A percentile compares a stretch with the other conserved stretches of the same genome.
Evolutionary conservation across 2,329 filamentous ascomycete species (phyloP).

Genomic region (Fusarium caatingaense): DNA sequence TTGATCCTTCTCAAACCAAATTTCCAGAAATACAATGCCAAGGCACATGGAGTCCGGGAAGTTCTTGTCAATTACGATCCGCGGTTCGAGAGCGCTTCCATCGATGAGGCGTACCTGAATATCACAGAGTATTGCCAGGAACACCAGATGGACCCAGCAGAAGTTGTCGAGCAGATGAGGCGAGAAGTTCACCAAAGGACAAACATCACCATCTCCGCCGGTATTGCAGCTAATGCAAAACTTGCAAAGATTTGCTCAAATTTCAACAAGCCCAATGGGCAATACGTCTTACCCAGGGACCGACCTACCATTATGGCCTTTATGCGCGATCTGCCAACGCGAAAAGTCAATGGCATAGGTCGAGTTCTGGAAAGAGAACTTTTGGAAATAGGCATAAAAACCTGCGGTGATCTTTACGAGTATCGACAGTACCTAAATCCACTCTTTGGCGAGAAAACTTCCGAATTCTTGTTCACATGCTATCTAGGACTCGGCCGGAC

Average conservation of each 20-base stretch:
- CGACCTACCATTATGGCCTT: slow-evolving; percentile 82
- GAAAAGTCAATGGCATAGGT: slow-evolving; percentile 96
- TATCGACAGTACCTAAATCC: slow-evolving; percentile 78
- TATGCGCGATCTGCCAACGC: slow-evolving; percentile 83
- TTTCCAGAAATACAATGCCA: slow-evolving; percentile 90
- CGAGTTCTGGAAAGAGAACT: slow-evolving; percentile 93
- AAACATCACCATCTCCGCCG: slow-evolving; percentile 89
- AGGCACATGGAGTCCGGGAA: slow-evolving; percentile 86
- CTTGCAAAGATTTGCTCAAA: slow-evolving; percentile 97
- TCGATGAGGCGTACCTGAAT: slow-evolving; percentile 97
- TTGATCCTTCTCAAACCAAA: slow-evolving; percentile 86
- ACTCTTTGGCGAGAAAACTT: slow-evolving; percentile 92
- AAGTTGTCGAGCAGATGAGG: slow-evolving; percentile 82
- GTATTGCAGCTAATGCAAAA: slow-evolving; percentile 92
- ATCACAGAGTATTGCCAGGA: slow-evolving; percentile 86
- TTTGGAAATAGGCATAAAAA: slow-evolving; percentile 86
- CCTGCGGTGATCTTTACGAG: slow-evolving; percentile 86
- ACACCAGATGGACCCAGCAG: slow-evolving; percentile 75
- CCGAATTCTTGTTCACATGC: slow-evolving; percentile 84
- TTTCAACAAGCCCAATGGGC: slow-evolving; percentile 95
- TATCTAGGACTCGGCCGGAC: slow-evolving; percentile 90
- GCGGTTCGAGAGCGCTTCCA: slow-evolving; percentile 90
- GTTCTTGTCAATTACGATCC: slow-evolving; percentile 90
- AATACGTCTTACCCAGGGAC: slow-evolving; percentile 80
- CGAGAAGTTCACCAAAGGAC: slow-evolving; percentile 79